Evolutionary conservation across 2,329 filamentous ascomycete genomes (phyloP), one percentile per base, ranked within the genome.

Genomic region (Stemphylium lycopersici): DNA sequence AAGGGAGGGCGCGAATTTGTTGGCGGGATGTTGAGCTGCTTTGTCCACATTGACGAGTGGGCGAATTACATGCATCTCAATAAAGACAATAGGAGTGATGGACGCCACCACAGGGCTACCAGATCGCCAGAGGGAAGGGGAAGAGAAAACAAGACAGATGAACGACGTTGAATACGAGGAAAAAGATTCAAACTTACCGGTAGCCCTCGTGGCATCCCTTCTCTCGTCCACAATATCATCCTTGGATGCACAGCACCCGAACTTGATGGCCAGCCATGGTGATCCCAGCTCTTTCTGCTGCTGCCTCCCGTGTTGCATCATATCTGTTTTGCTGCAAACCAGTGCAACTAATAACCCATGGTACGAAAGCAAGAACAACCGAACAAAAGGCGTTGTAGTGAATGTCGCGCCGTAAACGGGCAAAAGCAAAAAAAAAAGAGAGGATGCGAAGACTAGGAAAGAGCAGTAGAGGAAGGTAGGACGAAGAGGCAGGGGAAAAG

Each of bases 191-290:
- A 54, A 72, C 73, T 49, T 71, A 74, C 72, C 67, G 60, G 56
- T 58, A 38, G 49, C 61, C 42, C 56, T 59, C 31, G 65, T 55
- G 29, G 43, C 55, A 13, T 54, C 52, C 22, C 59, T 61, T 6
- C 60, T 63, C 44, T 72, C 64, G n/a, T 68, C 63, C 3, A 65
- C 65, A 38, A 65, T 46, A 39, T 69, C 65, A 33, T 68, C 67
- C 47, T 61, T 65, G 43, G 72, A 71, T 67, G 69, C 71, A 69
- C 73, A 75, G 70, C 73, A 76, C 62, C 71, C 69, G 52, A 72
- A 66, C n/a, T 63, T 61, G 47, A 74, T 72, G 62, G 66, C 71
- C 68, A 71, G 63, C 73, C 73, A 76, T 55, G 67, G 52, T 53
- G 56, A 59, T 48, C 39, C 61, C 52, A 32, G 40, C 49, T 56